These are phyloP conservation scores for Termitomyces sp. DNA, from an alignment of 768 basidiomycete species.

Conservation along the genomic window DNA sequence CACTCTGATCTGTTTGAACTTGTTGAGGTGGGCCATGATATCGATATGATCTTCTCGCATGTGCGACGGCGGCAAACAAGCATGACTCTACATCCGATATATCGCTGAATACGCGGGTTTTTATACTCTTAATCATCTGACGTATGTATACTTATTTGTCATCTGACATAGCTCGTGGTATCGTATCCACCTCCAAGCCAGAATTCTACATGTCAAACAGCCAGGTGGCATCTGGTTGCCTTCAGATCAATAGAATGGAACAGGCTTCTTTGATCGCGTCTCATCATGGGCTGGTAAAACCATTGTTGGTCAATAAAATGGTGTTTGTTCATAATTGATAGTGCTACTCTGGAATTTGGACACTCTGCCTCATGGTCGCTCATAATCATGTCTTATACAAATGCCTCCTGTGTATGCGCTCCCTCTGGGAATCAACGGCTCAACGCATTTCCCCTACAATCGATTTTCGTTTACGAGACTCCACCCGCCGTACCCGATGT, in stretches of 20 bases:
- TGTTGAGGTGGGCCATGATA: background rate
- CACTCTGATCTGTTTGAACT: background rate
- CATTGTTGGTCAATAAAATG: background rate
- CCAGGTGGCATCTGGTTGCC: background rate
- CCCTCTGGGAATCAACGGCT: background rate
- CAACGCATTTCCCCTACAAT: background rate
- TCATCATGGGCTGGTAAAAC: background rate
- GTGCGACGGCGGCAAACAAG: too few relatives aligned
- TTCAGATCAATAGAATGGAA: background rate
- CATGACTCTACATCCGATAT: background rate
- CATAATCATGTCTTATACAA: background rate
- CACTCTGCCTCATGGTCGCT: background rate
- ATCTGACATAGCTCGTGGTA: background rate
- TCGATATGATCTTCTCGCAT: background rate
- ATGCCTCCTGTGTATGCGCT: background rate
- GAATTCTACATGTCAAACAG: background rate
- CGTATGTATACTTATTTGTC: background rate
- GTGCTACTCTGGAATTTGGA: background rate
- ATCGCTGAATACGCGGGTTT: background rate
- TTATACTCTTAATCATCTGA: constrained; percentile 1
- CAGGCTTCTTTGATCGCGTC: background rate
- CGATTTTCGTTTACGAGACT: background rate
- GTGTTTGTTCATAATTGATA: background rate
- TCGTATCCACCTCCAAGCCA: background rate
- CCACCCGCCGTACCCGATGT: constrained; percentile 3